Base-by-base conservation (phyloP, 805 yeast species). In the Monosporozyma yasuniensis region DNA sequence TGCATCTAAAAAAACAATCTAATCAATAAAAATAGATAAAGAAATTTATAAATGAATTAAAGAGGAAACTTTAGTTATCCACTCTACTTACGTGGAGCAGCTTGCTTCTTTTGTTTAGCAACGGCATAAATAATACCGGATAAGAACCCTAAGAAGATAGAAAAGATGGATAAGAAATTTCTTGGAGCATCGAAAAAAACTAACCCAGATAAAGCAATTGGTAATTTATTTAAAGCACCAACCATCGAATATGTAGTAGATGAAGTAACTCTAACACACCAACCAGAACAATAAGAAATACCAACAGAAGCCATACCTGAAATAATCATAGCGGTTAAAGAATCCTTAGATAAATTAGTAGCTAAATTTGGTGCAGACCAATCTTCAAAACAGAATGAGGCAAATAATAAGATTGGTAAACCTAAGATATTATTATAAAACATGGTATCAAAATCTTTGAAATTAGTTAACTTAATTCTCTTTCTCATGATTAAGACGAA, bases 211-310 rank as follows among this genome's bases (percentile, higher is more conserved):
- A 93, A 77, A 14, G 99, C 99, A 64, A 93, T 88, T 66, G 99
- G 99, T 62, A 93, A 81, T 74, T 93, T 93, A 81, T 93, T 93
- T 70, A 93, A 80, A 49, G 99, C 99, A 70, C 99, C 99, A 52
- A 93, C 98, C 99, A 93, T 93, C 49, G 96, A 88, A 75, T 93
- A 93, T 50, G 99, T 93, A 50, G 99, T 93, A 25, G 98, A 90
- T 21, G 97, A 88, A 42, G 99, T 93, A 56, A 93, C 98, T 75
- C 99, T 87, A 57, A 93, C 96, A 80, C 99, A 93, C 99, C 99
- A 93, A 54, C 97, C 99, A 11, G 98, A 89, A 72, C 96, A 88
- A 80, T 93, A 93, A 43, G 98, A 91, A 68, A 93, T 93, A 74
- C 96, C 97, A 48, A 93, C 96, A 30, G 97, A 84, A 43, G 95